Percentiles rank a stretch among this genome's conserved stretches.
Evolutionary conservation across 83 land plant genomes (phyloP).

Genomic region (Diphasiastrum complanatum): DNA sequence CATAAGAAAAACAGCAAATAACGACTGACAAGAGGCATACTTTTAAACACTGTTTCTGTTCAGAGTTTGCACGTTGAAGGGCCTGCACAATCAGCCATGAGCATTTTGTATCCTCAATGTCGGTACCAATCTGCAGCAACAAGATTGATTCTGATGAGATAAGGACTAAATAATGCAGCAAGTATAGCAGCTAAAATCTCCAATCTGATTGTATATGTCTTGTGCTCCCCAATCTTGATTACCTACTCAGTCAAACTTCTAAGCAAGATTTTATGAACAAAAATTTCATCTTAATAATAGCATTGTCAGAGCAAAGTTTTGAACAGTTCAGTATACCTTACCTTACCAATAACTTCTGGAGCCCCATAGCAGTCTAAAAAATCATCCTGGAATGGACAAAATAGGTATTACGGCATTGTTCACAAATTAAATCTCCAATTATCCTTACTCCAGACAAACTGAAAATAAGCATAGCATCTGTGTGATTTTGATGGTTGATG

Average conservation of each 20-base stretch:
- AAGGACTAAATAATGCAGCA: no score
- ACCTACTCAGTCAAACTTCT: no score
- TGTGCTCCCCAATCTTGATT: no score
- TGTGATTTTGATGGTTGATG: not conserved
- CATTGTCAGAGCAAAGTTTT: not conserved
- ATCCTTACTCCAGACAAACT: not conserved
- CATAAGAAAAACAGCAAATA: not conserved
- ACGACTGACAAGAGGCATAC: conserved; percentile 30
- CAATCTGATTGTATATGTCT: no score
- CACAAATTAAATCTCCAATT: not conserved
- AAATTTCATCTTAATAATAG: no score
- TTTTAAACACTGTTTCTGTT: conserved; percentile 48
- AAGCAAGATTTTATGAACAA: no score
- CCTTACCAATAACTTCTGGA: conserved; percentile 90
- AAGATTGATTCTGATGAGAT: no score
- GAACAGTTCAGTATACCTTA: conserved; percentile 20
- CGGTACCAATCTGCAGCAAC: conserved; percentile 93
- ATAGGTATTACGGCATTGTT: not conserved
- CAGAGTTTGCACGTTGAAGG: conserved; percentile 57
- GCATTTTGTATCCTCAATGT: conserved; percentile 96
- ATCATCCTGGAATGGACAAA: conserved; percentile 49
- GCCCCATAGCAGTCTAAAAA: conserved; percentile 76
- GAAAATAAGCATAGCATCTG: conserved; percentile 4
- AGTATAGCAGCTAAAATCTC: no score
- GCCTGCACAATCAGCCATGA: conserved; percentile 99